Base-by-base conservation (phyloP, 75 land plant species). In the Picea glauca region DNA sequence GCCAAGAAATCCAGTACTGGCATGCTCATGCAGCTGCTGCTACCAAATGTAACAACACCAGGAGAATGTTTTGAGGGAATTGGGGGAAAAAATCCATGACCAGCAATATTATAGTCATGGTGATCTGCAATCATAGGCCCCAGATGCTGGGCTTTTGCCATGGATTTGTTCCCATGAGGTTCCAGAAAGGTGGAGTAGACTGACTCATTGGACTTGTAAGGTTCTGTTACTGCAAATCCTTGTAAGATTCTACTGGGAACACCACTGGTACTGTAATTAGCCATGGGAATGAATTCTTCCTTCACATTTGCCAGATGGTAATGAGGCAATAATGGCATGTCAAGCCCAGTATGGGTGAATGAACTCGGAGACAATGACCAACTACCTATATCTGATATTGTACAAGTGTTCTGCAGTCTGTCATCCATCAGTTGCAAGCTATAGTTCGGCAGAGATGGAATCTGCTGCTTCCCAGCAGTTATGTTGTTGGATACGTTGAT, bases 301-400 rank as follows among this genome's bases (percentile, higher is more conserved):
- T 70, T 70, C 17, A 70, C 74, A 70, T 20, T 70, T 3, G 13
- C 21, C 18, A 43, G 21, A 0, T 70, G 74, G n/a, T 5, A 70
- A 12, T n/a, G 74, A 43, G 74, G 74, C 54, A 70, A 70, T 38
- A 70, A 18, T 40, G 73, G 9, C 73, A 70, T 70, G 50, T 70
- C 74, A 20, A 70, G 2, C 12, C 74, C 74, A 70, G 74, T 20
- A 14, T 70, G 54, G 20, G 74, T n/a, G 54, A 32, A 70, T 40
- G 74, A 43, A 21, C 6, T 70, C 7, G 74, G 74, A 43, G 56
- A 70, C 50, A 70, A 38, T 40, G 74, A 70, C 74, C 74, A 70
- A n/a, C 54, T 70, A 11, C 74, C 56, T n/a, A 70, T 70, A 70
- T 70, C 74, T 20, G 74, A 70, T 70, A 70, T n/a, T 0, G 74